Base-by-base conservation (phyloP, 2,329 filamentous ascomycete species). In the Albifimbria verrucaria region DNA sequence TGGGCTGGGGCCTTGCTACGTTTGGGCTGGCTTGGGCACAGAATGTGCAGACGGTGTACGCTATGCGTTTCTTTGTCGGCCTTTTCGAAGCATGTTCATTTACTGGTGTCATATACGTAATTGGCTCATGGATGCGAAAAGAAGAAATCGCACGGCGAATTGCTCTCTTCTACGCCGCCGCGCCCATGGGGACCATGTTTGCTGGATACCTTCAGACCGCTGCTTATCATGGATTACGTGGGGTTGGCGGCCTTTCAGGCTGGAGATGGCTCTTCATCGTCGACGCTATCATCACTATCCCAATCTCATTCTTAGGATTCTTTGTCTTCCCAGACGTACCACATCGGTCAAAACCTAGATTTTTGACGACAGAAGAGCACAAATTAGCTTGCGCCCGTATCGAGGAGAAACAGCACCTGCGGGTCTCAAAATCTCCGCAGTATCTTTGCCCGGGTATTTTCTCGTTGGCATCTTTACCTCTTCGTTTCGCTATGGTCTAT, bases 201-300 rank as follows among this genome's bases (percentile, higher is more conserved):
- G 74, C 75, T 48, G 77, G 77, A 2, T 79, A 78, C 56, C 65
- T 82, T 0, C 79, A 82, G 58, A 75, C 79, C 2, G 79, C 78
- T 1, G 78, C 78, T 1, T 82, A 82, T 57, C 77, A 70, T 3
- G 79, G 79, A 48, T 68, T 83, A 0, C 76, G 80, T 24, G 76
- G 77, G 1, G 71, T 76, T 1, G 65, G 63, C 7, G 80, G 79
- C 1, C 69, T 80, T 60, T 32, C 47, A 23, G 55, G 57, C 7
- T 55, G 57, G 57, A 52, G 59, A n/a, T 79, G 75, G 79, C 65
- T 83, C 0, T 85, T 84, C 49, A 77, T 85, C 11, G 80, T 85
- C n/a, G 81, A 83, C 55, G 79, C 78, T 1, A 70, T 81, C 22
- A 82, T 83, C 60, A 81, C 78, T 2, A 68, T 84, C 4, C 79